phyloP scores from a whole-genome alignment of 106 monocot species.

The Dendrobium catenatum region DNA sequence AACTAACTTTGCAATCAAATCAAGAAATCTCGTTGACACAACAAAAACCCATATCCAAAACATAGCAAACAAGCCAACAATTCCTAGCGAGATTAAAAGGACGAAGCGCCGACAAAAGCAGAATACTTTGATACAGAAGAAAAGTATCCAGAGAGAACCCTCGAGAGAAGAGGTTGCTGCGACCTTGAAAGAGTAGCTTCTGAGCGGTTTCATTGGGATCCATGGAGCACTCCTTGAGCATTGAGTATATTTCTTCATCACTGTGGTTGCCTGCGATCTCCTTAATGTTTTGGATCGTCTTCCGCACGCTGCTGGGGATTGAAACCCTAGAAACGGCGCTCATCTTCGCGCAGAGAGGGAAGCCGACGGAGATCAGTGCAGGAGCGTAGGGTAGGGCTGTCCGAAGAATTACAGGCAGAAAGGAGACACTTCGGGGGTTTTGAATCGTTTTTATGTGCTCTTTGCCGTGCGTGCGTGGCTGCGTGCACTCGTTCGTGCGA shows the following conservation, averaged over 20 bases:
- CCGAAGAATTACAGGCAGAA: slow-evolving; percentile 5
- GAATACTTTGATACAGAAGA: neutral
- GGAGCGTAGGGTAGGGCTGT: neutral
- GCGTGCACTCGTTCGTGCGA: too few relatives aligned
- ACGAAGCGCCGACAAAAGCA: neutral
- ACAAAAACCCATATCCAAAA: neutral
- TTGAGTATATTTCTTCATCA: slow-evolving; percentile 89
- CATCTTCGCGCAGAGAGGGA: slow-evolving; percentile 6
- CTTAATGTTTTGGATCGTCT: slow-evolving; percentile 78
- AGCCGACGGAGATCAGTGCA: neutral
- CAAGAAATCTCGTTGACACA: neutral
- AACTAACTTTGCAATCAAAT: neutral
- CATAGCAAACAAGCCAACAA: neutral
- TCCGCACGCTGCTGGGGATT: slow-evolving; percentile 40
- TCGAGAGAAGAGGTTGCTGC: neutral
- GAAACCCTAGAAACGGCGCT: slow-evolving; percentile 31
- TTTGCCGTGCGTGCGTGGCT: too few relatives aligned
- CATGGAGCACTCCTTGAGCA: slow-evolving; percentile 91
- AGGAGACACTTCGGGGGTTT: neutral
- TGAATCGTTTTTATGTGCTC: slow-evolving; percentile 7
- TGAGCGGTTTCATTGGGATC: slow-evolving; percentile 94
- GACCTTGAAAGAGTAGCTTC: slow-evolving; percentile 84
- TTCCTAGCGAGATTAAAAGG: neutral
- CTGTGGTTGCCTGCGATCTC: slow-evolving; percentile 77
- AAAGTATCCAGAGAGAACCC: neutral